Evolutionary conservation across 1,284 basidiomycete genomes (phyloP), one percentile per base, ranked within the genome.

Genomic region (Apiotrichum akiyoshidainum): DNA sequence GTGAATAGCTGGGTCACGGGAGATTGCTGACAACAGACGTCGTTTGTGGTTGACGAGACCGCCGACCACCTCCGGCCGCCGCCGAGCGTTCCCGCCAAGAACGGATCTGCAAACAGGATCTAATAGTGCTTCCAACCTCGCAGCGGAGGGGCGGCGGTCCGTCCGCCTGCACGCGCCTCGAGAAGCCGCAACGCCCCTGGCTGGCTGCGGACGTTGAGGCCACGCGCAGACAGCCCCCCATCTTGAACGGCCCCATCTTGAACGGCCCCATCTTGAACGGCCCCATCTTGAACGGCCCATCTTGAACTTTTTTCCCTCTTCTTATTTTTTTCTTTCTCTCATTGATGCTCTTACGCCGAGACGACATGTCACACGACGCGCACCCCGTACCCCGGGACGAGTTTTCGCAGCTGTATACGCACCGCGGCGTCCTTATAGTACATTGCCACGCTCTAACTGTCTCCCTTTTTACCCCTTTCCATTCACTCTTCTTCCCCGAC

Each of bases 11-110:
- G 19, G 1, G 19, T 17, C 42, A 4, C 40, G 40, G n/a, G n/a
- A 41, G 40, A 17, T 14, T 16, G 9, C 42, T 49, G 19, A 39
- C 44, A 31, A 37, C 41, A 74, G 73, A 75, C 73, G 22, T 72
- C 71, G 16, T 75, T 75, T 46, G 70, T 72, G 49, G 68, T 75
- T 14, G 68, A 75, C 58, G 73, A 75, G 59, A 70, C 59, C 37
- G 60, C 62, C 17, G 64, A 65, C 33, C 57, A 63, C 50, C 49
- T 63, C 11, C 44, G 45, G 17, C 42, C 51, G 6, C 22, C 55
- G 9, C 55, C 55, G 2, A 35, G 13, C 22, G 37, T 21, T 40
- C 51, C 57, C 40, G 41, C 46, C 46, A 58, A 58, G 52, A 58
- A 58, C 17, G 57, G 57, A 0, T 47, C 49, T 34, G 40, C 49